phyloP scores from a whole-genome alignment of 2,329 filamentous ascomycete species.

The Akanthomyces uredinophilus region DNA sequence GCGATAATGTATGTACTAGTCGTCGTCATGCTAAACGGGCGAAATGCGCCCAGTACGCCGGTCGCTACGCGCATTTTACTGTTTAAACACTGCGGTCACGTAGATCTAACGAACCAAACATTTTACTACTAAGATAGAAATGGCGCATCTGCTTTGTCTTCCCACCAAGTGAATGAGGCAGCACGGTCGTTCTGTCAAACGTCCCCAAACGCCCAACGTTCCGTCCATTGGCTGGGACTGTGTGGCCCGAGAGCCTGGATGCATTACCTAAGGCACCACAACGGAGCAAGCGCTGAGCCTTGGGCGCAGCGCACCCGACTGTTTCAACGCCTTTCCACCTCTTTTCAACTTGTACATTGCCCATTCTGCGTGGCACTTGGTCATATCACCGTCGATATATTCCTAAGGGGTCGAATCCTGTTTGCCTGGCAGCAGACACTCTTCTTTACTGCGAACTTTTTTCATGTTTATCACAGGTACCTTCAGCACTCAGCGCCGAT shows the following conservation, averaged over 20 bases:
- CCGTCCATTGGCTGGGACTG: neutral
- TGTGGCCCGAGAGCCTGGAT: neutral
- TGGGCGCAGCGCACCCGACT: neutral
- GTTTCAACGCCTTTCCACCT: constrained; percentile 14
- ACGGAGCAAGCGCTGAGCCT: constrained; percentile 10
- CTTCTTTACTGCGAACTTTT: constrained; percentile 27
- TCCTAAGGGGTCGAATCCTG: constrained; percentile 19
- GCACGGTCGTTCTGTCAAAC: neutral
- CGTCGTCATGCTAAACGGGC: neutral
- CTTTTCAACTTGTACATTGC: constrained; percentile 4
- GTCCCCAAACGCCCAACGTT: constrained; percentile 4
- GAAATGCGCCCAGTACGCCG: neutral
- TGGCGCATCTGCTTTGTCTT: neutral
- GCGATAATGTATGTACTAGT: neutral
- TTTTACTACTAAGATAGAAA: neutral
- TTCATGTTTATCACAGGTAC: constrained; percentile 25
- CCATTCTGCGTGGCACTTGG: constrained; percentile 10
- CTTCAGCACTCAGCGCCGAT: constrained; percentile 14
- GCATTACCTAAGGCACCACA: constrained; percentile 14
- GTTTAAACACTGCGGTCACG: neutral
- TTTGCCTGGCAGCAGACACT: constrained; percentile 37
- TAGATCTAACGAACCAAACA: neutral
- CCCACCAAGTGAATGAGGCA: neutral
- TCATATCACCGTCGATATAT: constrained; percentile 13
- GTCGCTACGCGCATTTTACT: neutral